These are phyloP conservation scores for Chlamydomonas incerta DNA, from an alignment of 139 green algal genomes.

Conservation along the genomic window DNA sequence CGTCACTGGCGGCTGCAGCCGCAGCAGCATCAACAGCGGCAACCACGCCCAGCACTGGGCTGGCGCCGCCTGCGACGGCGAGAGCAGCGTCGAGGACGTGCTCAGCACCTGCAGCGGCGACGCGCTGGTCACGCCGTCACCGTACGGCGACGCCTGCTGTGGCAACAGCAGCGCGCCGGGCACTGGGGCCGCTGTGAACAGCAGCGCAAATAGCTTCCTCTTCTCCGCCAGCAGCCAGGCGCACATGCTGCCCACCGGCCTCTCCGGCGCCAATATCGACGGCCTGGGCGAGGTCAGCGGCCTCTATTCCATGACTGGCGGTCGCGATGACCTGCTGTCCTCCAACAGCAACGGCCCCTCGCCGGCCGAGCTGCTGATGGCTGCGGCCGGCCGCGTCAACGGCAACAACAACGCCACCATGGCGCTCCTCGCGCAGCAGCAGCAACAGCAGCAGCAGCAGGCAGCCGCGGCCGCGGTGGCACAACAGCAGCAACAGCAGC, in stretches of 20 bases:
- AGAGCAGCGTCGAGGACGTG: conserved; percentile 8
- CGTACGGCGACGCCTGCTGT: not conserved
- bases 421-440: conserved; percentile 9
- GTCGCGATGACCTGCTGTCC: not conserved
- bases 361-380: conserved; percentile 24
- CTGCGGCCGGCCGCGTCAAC: not conserved
- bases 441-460: conserved; percentile 9
- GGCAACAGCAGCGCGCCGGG: not conserved
- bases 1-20: not conserved
- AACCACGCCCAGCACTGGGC: not conserved
- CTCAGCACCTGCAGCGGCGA: conserved; percentile 1
- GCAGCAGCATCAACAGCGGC: conserved; percentile 29
- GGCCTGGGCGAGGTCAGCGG: not conserved
- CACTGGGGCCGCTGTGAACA: not conserved
- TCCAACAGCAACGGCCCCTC: not conserved
- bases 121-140: conserved; percentile 10
- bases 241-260: too few species aligned
- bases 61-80: not conserved
- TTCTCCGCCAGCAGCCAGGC: not conserved
- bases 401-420: not conserved
- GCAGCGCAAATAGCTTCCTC: not conserved
- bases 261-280: too few species aligned
- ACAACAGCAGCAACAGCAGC: not conserved
- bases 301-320: not conserved
- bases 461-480: not conserved